Evolutionary conservation across 352 stramenopile genomes (phyloP), one percentile per base, ranked within the genome.

Genomic region (Phytophthora melonis): DNA sequence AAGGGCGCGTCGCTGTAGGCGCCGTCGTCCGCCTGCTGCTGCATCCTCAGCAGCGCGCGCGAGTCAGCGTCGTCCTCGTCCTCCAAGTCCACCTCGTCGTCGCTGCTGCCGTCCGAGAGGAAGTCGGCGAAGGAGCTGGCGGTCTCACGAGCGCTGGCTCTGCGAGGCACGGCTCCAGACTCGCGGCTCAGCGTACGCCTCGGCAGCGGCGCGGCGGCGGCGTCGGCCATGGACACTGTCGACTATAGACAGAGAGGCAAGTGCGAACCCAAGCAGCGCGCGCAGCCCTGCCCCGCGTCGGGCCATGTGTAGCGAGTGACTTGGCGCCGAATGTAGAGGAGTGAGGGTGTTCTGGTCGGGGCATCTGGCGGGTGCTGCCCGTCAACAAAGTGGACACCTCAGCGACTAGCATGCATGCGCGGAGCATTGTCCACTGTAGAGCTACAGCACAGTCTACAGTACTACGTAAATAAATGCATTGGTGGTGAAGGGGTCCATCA

Each of bases 71-170:
- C 36, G 36, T 43, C 36, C 36, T 13, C 36, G 10, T 43, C 36
- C 36, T 43, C 36, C 30, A 34, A 7, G 30, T 10, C 30, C 6
- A 8, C 30, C 0, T 34, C 30, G 9, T 79, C 47, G 19, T 54
- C 47, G 50, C 61, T 71, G 52, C 71, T 78, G 16, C 63, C 69
- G 47, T 87, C 80, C 27, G 80, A 87, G 30, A 88, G 68, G 45
- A 88, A 88, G 32, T 72, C 81, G 57, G 68, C 65, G 57, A 88
- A 88, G 1, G 65, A 65, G 43, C 57, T 69, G 6, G 62, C 55
- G 18, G 34, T 58, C 53, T 39, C 43, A 23, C n/a, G 21, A 10
- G 53, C 57, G 52, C 57, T 66, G 25, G 23, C 63, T 16, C 68
- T 61, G 66, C 72, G 72, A 23, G 36, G 36, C 36, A 43, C 4